Base-by-base conservation (phyloP, 2,329 filamentous ascomycete genomes). In the Pseudodiploospora longispora region DNA sequence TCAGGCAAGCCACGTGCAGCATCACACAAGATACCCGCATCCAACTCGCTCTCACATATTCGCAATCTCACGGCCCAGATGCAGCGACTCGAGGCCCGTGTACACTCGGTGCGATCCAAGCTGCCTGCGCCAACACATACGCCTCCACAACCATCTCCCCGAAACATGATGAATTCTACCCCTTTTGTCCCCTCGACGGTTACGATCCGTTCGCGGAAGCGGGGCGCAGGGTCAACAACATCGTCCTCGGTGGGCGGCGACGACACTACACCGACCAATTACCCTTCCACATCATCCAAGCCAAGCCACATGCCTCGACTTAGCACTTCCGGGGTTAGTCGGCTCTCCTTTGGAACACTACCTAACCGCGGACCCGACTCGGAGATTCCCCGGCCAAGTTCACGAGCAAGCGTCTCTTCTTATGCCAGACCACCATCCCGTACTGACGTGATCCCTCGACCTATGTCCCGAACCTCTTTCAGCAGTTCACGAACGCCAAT, bases 61-160 rank as follows among this genome's bases (percentile, higher is more conserved):
- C 87, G 91, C 51, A 85, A 84, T 30, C 81, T 98, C 52, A 95
- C 94, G 47, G 90, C 88, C 29, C 93, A 97, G 67, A 96, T 97
- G 89, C 88, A 96, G 65, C 87, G 88, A 53, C 82, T 98, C 49
- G 93, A 97, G 63, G 87, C 93, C 50, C 80, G 93, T 37, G 91
- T 98, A 7, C 89, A 97, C 49, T 88, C 84, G 27, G 93, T 85
- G 12, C 82, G 89, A 54, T 96, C 91, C 34, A 95, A 93, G 65
- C 77, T 98, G 19, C 93, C 93, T 3, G 87, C 85, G 2, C 87
- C 90, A 3, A 75, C 80, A 6, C 75, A 72, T 43, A 93, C 85
- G 1, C 89, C 90, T 4, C 88, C 90, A 12, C 81, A 83, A 39
- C 76, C 78, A 4, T 95, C 89, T n/a, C 88, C 90, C 27, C 78